A percentile compares a stretch with the other conserved stretches of the same genome.
phyloP scores from a whole-genome alignment of 164 flowering plant species.

The Vitis labrusca region DNA sequence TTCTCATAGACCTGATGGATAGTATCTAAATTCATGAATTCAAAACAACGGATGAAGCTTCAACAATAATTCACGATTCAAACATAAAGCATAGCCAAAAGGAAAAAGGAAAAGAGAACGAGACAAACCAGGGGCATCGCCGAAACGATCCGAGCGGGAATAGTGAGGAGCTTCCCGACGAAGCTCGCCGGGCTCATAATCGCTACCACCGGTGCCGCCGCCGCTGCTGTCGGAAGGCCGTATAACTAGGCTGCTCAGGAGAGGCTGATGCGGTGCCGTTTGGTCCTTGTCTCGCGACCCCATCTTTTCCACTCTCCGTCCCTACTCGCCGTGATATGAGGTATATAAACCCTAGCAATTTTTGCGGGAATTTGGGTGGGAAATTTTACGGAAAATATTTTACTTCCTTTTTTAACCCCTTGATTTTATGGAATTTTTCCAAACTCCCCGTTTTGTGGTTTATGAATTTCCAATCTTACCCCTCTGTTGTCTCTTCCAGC shows the following conservation, averaged over 20 bases:
- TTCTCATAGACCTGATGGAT: too few relatives aligned
- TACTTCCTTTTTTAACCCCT: not conserved
- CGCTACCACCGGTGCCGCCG: slow-evolving; percentile 35
- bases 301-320: slow-evolving; percentile 36
- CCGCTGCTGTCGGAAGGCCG: slow-evolving; percentile 51
- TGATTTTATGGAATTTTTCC: too few relatives aligned
- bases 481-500: too few relatives aligned
- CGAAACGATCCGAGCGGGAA: slow-evolving; percentile 51
- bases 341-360: slow-evolving; percentile 1
- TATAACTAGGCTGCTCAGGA: slow-evolving; percentile 66
- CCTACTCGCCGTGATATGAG: not conserved
- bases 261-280: slow-evolving; percentile 46
- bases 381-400: not conserved
- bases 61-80: not conserved
- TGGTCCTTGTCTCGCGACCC: slow-evolving; percentile 58
- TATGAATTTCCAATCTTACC: not conserved
- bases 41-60: not conserved
- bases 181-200: slow-evolving; percentile 77
- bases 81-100: not conserved
- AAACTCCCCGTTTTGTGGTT: too few relatives aligned
- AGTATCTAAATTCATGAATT: not conserved
- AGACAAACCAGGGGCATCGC: slow-evolving; percentile 48
- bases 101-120: not conserved
- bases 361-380: not conserved
- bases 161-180: slow-evolving; percentile 51